phyloP scores from a whole-genome alignment of 352 stramenopile genomes.

The Phytophthora pisi region DNA sequence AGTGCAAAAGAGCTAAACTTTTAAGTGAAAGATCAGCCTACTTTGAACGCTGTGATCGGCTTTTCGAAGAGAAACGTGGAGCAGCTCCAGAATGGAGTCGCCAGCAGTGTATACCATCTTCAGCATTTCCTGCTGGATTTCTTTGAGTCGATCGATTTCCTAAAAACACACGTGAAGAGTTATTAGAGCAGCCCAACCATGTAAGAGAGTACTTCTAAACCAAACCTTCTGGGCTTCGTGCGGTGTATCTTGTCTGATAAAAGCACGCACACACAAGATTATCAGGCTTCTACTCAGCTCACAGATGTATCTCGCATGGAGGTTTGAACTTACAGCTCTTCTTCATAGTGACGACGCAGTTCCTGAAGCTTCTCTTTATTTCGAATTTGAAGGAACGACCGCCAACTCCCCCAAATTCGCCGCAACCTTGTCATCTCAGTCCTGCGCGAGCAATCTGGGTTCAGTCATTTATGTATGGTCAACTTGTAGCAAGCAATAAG shows the following conservation, averaged over 20 bases:
- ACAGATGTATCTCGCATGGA: not conserved
- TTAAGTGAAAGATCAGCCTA: constrained; percentile 17
- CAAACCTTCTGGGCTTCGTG: constrained; percentile 47
- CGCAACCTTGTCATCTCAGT: constrained; percentile 58
- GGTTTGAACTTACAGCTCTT: constrained; percentile 49
- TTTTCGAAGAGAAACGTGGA: constrained; percentile 64
- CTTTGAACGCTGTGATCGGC: constrained; percentile 61
- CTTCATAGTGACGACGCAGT: constrained; percentile 58
- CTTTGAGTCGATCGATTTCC: constrained; percentile 69
- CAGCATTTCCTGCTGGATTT: constrained; percentile 55
- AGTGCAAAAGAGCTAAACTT: no score
- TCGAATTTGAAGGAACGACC: constrained; percentile 57
- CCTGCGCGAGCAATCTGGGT: constrained; percentile 14
- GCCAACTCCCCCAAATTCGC: constrained; percentile 53
- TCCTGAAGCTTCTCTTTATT: constrained; percentile 61
- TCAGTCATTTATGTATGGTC: not conserved
- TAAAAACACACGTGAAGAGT: constrained; percentile 15
- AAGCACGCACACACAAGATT: not conserved
- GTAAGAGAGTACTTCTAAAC: not conserved
- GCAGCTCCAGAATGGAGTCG: constrained; percentile 61
- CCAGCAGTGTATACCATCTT: constrained; percentile 68
- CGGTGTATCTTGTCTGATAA: constrained; percentile 46
- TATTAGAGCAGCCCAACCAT: not conserved
- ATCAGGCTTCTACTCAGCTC: constrained; percentile 1
- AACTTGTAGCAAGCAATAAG: not conserved